These are phyloP conservation scores for Neodidymelliopsis sp. DNA, from an alignment of 2,329 filamentous ascomycete genomes.

Conservation along the genomic window DNA sequence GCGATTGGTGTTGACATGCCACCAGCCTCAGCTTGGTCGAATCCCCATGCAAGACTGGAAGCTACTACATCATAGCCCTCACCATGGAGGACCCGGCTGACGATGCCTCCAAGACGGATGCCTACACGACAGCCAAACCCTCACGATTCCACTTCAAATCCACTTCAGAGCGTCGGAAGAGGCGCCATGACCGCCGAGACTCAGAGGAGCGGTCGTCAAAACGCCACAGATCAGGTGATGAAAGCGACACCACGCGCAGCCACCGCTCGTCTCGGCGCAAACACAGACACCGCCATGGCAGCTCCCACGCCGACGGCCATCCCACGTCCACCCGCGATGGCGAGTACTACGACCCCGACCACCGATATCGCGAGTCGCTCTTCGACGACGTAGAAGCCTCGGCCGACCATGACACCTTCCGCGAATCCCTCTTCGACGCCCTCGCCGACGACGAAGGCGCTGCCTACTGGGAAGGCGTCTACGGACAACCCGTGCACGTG, in stretches of 20 bases:
- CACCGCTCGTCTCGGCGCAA: constrained; percentile 26
- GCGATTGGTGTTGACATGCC: background rate
- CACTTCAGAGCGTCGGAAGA: constrained; percentile 28
- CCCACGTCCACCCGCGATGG: constrained; percentile 38
- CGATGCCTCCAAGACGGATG: constrained; percentile 24
- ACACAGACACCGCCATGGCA: constrained; percentile 29
- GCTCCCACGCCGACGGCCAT: constrained; percentile 26
- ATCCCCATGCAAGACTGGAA: constrained; percentile 27
- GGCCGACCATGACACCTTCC: constrained; percentile 73
- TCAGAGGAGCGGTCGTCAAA: constrained; percentile 19
- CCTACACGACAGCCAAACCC: constrained; percentile 36
- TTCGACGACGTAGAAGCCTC: constrained; percentile 42
- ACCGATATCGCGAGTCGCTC: constrained; percentile 43
- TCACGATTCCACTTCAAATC: constrained; percentile 53
- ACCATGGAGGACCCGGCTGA: constrained; percentile 42
- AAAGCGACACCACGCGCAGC: constrained; percentile 12
- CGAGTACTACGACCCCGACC: constrained; percentile 41
- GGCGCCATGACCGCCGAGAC: constrained; percentile 24
- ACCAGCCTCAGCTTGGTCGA: background rate
- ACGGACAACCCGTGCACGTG: constrained; percentile 90
- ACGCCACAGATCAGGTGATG: constrained; percentile 22
- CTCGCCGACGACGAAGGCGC: constrained; percentile 97
- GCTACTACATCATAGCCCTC: constrained; percentile 18
- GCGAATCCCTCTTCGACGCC: constrained; percentile 94
- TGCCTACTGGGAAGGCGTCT: constrained; percentile 94